A percentile compares a stretch with the other conserved stretches of the same genome.
phyloP scores from a whole-genome alignment of 2,329 filamentous ascomycete genomes.

The Talaromyces albobiverticillius region DNA sequence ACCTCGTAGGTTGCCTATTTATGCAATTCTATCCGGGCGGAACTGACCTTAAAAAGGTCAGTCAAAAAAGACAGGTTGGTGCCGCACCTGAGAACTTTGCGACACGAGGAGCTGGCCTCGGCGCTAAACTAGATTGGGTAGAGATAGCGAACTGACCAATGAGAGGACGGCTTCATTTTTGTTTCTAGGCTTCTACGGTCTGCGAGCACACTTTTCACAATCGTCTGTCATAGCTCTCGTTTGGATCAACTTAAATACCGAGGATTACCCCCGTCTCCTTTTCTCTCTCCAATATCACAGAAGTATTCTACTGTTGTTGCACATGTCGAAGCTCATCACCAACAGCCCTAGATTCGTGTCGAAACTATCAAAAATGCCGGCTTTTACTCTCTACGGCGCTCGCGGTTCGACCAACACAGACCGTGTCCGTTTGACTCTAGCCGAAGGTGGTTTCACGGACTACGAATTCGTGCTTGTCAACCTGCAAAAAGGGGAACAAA shows the following conservation, averaged over 20 bases:
- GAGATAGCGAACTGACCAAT: conserved; percentile 12
- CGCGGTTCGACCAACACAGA: conserved; percentile 10
- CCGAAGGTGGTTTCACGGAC: conserved; percentile 11
- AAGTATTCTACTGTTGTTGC: not conserved
- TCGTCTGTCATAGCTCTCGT: not conserved
- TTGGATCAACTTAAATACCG: not conserved
- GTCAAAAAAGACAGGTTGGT: too few species aligned
- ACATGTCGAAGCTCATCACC: conserved; percentile 1
- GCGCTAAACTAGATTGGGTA: conserved; percentile 7
- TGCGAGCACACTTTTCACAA: not conserved
- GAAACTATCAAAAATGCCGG: conserved; percentile 11
- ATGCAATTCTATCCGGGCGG: too few species aligned
- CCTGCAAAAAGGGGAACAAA: conserved; percentile 10
- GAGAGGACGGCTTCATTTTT: not conserved
- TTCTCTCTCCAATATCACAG: not conserved
- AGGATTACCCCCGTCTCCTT: not conserved
- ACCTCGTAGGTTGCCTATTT: too few species aligned
- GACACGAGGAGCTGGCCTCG: not conserved
- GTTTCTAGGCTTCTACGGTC: too few species aligned
- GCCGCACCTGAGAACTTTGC: not conserved
- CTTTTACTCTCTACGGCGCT: conserved; percentile 12
- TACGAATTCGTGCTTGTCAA: conserved; percentile 8
- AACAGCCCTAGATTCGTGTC: not conserved
- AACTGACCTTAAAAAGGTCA: too few species aligned
- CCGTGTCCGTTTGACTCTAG: conserved; percentile 10